Evolutionary conservation across 2,329 filamentous ascomycete species (phyloP).

Genomic region (Ophiostoma himal-ulmi): DNA sequence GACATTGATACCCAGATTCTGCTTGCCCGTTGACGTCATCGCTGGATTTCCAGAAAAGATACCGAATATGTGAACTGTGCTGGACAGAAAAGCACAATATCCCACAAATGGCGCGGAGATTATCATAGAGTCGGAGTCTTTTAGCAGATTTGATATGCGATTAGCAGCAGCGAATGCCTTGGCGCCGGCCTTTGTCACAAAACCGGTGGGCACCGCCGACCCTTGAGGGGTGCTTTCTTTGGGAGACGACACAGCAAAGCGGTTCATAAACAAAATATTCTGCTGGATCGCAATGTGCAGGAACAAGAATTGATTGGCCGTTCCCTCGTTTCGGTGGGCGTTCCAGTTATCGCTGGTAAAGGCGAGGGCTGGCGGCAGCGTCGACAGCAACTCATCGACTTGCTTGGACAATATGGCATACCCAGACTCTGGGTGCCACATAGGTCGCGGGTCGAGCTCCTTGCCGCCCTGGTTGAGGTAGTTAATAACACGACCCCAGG

Average conservation of each 20-base stretch:
- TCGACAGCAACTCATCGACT: slow-evolving; percentile 61
- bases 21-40: slow-evolving; percentile 72
- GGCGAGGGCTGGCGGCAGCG: slow-evolving; percentile 63
- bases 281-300: slow-evolving; percentile 87
- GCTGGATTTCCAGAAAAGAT: slow-evolving; percentile 79
- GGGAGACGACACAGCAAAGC: slow-evolving; percentile 72
- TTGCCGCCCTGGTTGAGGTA: slow-evolving; percentile 89
- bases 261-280: slow-evolving; percentile 81
- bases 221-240: slow-evolving; percentile 47
- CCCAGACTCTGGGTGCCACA: slow-evolving; percentile 77
- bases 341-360: slow-evolving; percentile 80
- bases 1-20: slow-evolving; percentile 79
- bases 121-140: slow-evolving; percentile 71
- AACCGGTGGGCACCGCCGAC: slow-evolving; percentile 59
- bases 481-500: slow-evolving; percentile 85
- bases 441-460: slow-evolving; percentile 65
- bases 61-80: slow-evolving; percentile 88
- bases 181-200: slow-evolving; percentile 67
- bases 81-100: slow-evolving; percentile 89
- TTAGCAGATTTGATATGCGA: slow-evolving; percentile 76
- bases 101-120: slow-evolving; percentile 89
- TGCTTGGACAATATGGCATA: slow-evolving; percentile 66
- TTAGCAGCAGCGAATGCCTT: slow-evolving; percentile 79
- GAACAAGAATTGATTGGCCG: slow-evolving; percentile 88
- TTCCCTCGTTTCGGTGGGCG: slow-evolving; percentile 74